These are phyloP conservation scores for Gigaspora rosea DNA, from an alignment of 192 early-diverging fungal genomes.

Conservation along the genomic window DNA sequence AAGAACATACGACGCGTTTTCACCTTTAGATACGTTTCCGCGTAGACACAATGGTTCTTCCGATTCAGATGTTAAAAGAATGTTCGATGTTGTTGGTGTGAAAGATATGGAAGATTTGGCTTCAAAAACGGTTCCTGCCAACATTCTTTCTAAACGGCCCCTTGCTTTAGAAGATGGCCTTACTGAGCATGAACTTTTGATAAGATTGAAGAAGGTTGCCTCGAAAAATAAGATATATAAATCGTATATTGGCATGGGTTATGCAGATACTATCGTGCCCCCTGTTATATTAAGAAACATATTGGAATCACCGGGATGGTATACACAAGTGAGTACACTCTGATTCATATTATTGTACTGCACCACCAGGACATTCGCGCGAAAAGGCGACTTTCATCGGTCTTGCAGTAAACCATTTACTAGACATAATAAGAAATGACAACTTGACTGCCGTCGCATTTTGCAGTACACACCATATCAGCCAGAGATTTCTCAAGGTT, in stretches of 20 bases:
- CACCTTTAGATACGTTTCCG: slow-evolving; percentile 71
- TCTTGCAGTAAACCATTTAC: background rate
- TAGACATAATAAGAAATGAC: background rate
- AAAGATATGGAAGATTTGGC: slow-evolving; percentile 82
- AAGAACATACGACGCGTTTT: slow-evolving; percentile 39
- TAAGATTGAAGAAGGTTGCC: slow-evolving; percentile 81
- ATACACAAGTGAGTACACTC: slow-evolving; percentile 75
- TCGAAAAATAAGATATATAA: slow-evolving; percentile 89
- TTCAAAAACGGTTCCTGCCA: slow-evolving; percentile 76
- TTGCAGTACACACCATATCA: slow-evolving; percentile 97
- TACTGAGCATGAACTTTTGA: slow-evolving; percentile 86
- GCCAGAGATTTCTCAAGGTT: slow-evolving; percentile 95
- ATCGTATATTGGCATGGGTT: slow-evolving; percentile 96
- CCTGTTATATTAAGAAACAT: slow-evolving; percentile 96
- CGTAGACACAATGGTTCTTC: slow-evolving; percentile 89
- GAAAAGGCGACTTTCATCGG: slow-evolving; percentile 13
- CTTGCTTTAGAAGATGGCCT: slow-evolving; percentile 77
- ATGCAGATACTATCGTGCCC: slow-evolving; percentile 88
- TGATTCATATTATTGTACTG: background rate
- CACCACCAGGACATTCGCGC: slow-evolving; percentile 1
- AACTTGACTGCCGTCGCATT: slow-evolving; percentile 24
- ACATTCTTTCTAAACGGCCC: slow-evolving; percentile 72
- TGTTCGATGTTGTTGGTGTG: slow-evolving; percentile 83
- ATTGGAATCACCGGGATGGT: slow-evolving; percentile 99
- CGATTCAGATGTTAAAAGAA: slow-evolving; percentile 71